Percentiles rank a stretch among this genome's conserved stretches.
Evolutionary conservation across 139 green algal species (phyloP).

Genomic region (Mychonastes homosphaera): DNA sequence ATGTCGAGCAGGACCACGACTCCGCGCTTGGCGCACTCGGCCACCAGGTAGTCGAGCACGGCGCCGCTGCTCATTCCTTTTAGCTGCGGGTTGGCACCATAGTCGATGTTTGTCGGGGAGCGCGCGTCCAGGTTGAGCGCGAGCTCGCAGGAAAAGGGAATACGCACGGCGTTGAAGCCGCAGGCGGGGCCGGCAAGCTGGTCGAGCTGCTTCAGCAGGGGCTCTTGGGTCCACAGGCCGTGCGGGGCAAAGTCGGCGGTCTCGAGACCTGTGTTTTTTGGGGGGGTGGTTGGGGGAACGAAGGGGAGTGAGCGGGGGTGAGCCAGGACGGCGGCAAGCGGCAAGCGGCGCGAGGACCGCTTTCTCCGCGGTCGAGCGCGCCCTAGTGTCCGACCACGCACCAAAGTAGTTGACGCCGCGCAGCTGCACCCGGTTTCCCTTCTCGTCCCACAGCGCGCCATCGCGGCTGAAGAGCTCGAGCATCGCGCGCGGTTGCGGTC

Average conservation of each 20-base stretch:
- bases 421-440: conserved; percentile 6
- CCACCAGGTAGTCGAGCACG: conserved; percentile 20
- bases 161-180: conserved; percentile 24
- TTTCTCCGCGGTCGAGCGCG: not conserved
- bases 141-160: conserved; percentile 23
- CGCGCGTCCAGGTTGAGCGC: conserved; percentile 16
- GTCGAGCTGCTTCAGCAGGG: conserved; percentile 8
- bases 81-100: conserved; percentile 15
- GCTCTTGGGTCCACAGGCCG: conserved; percentile 20
- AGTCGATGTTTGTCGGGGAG: conserved; percentile 17
- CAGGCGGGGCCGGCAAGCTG: conserved; percentile 1
- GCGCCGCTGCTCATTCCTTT: conserved; percentile 14
- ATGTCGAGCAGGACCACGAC: conserved; percentile 30
- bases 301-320: not conserved
- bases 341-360: no score
- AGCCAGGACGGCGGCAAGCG: not conserved
- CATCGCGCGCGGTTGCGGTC: no score
- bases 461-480: conserved; percentile 10
- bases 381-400: not conserved
- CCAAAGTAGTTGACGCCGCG: conserved; percentile 21
- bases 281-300: no score
- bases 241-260: conserved; percentile 20
- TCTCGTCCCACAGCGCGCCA: conserved; percentile 13
- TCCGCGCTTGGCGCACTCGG: conserved; percentile 13
- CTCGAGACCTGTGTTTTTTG: no score